These are phyloP conservation scores for Dendrobium officinale DNA, from an alignment of 106 monocot genomes.

Conservation along the genomic window DNA sequence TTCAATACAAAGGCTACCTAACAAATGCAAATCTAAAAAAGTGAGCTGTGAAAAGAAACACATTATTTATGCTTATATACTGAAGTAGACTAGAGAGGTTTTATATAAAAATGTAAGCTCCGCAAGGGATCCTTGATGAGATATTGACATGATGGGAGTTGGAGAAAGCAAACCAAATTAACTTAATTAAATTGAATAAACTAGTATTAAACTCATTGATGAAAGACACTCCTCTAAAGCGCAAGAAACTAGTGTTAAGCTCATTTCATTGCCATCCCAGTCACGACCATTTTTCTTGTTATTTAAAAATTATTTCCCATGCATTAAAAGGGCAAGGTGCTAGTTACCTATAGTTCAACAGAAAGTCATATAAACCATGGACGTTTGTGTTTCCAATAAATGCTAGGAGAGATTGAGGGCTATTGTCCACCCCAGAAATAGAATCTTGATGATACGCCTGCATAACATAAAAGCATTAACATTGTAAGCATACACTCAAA, in stretches of 20 bases:
- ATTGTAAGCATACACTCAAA: neutral
- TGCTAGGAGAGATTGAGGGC: constrained; percentile 62
- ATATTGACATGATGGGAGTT: neutral
- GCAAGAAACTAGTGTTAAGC: neutral
- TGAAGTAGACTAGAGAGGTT: neutral
- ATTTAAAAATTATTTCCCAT: neutral
- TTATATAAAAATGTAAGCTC: neutral
- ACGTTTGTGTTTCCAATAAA: constrained; percentile 66
- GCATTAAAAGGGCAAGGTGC: neutral
- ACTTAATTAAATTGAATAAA: neutral
- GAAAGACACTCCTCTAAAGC: neutral
- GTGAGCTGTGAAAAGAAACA: neutral
- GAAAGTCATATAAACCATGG: constrained; percentile 78
- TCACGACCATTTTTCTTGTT: neutral
- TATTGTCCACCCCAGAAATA: constrained; percentile 62
- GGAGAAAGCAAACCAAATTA: neutral
- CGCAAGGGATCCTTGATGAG: neutral
- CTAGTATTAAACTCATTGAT: neutral
- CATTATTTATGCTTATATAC: neutral
- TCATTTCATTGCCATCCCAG: neutral
- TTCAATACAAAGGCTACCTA: neutral
- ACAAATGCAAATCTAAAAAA: neutral
- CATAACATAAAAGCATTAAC: neutral
- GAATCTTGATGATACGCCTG: constrained; percentile 65
- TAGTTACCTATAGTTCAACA: constrained; percentile 81